Base-by-base conservation (phyloP, 768 basidiomycete genomes). In the Pleurotus djamor region DNA sequence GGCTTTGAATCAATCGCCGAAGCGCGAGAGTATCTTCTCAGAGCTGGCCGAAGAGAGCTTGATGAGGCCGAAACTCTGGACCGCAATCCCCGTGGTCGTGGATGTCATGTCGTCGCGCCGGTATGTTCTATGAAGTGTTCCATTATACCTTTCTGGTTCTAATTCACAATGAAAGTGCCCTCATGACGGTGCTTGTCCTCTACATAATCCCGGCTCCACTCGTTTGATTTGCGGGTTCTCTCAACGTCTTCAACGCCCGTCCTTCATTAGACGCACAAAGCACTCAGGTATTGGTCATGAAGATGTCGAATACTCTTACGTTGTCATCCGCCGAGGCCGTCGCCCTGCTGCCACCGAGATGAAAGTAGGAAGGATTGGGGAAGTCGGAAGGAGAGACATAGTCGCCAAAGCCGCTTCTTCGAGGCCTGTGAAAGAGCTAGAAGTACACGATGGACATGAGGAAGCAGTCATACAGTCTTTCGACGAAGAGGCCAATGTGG, bases 31-130 rank as follows among this genome's bases (percentile, higher is more conserved):
- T 80, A 84, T 60, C 74, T 98, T 4, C 77, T 98, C 34, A 74
- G 77, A 44, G 70, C 86, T 65, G 89, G 91, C 36, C 72, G 72
- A 65, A 82, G 80, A 66, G 88, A 88, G 69, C 59, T 74, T n/a
- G 81, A 81, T 54, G 78, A 83, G 63, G 70, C 77, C 10, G 74
- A 74, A 61, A 69, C 68, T 50, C 66, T 65, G n/a, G 65, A 68
- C 6, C 70, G 68, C 63, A 61, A 73, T 48, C 63, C 78, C 56
- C 72, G 74, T 47, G 92, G 92, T 10, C 72, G 74, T 47, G 92
- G 92, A 12, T 83, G 84, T 33, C 91, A 94, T 74, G 89, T 96
- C n/a, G 76, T 96, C 52, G 94, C 94, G 55, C 94, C 94, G 33
- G 93, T 56, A 56, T 94, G 71, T 71, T 88, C 72, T 63, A 28